Base-by-base conservation (phyloP, 1,284 basidiomycete species). In the Xanthoconium separans region DNA sequence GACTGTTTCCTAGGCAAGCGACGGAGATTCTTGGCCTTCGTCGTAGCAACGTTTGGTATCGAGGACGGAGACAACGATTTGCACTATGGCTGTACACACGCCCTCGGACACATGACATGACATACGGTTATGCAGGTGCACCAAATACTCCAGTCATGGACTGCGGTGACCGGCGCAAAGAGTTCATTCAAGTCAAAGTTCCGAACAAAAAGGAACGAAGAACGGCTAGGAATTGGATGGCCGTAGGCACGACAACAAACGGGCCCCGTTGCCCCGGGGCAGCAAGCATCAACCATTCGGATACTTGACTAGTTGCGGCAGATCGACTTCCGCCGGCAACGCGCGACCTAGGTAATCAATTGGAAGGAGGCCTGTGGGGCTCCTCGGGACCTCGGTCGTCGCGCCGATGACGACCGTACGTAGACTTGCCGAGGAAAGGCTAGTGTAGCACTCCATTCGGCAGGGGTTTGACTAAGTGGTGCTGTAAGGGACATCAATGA, bases 1-100 rank as follows among this genome's bases (percentile, higher is more conserved):
- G 20, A 80, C 78, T 59, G 70, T 84, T 47, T 45, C 51, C 52
- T 70, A 68, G 60, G 54, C 47, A 27, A 54, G 18, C 18, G 37
- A 51, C 42, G 47, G 62, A 15, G 57, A 55, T 53, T 62, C 58
- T 47, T 40, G 45, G 41, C 41, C 44, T 54, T 50, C 36, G 15
- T 45, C 34, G 50, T 53, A 50, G 44, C 36, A 40, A 46, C 20
- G 34, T 63, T 60, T 51, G 54, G 47, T 30, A 40, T 30, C 15
- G 41, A 45, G 40, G 49, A 48, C 18, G 50, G 41, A 44, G 31
- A 31, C 16, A 29, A 24, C 22, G 8, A 30, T 40, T 33, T 10
- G 13, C 43, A 40, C 1, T 20, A 43, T 42, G 39, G 31, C 43
- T 58, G 16, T 54, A 44, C 18, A 42, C 31, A 36, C 29, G 9